A percentile compares a stretch with the other conserved stretches of the same genome.
Evolutionary conservation across 1,139 yeast species (phyloP).

Genomic region (Debaryomyces singareniensis): DNA sequence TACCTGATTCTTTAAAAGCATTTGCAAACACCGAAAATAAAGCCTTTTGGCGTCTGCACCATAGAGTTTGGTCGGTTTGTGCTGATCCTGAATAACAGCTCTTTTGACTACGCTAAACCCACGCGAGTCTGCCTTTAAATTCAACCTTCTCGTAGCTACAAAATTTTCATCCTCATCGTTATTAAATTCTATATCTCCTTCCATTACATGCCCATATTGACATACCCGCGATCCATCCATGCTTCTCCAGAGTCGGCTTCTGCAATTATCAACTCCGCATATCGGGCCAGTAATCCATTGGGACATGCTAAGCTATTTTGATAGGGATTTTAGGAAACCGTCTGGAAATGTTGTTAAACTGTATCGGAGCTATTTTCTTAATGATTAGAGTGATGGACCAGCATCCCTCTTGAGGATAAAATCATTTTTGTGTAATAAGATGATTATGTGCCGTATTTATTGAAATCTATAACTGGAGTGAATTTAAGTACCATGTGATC

Average conservation of each 20-base stretch:
- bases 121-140: conserved; percentile 22
- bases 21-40: conserved; percentile 49
- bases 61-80: conserved; percentile 20
- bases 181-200: conserved; percentile 70
- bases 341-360: too few relatives aligned
- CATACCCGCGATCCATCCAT: conserved; percentile 78
- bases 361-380: too few relatives aligned
- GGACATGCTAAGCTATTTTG: too few relatives aligned
- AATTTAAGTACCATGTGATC: too few relatives aligned
- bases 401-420: too few relatives aligned
- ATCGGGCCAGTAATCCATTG: conserved; percentile 66
- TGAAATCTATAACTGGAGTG: too few relatives aligned
- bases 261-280: conserved; percentile 89
- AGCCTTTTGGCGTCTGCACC: conserved; percentile 50
- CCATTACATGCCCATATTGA: conserved; percentile 84
- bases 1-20: conserved; percentile 47
- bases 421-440: too few relatives aligned
- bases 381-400: too few relatives aligned
- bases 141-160: conserved; percentile 45
- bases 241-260: conserved; percentile 64
- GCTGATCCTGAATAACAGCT: conserved; percentile 30
- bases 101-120: conserved; percentile 8
- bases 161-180: conserved; percentile 61
- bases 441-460: too few relatives aligned
- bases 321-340: too few relatives aligned